Evolutionary conservation across 2,329 filamentous ascomycete genomes (phyloP), one percentile per base, ranked within the genome.

Genomic region (Ascosphaera apis): DNA sequence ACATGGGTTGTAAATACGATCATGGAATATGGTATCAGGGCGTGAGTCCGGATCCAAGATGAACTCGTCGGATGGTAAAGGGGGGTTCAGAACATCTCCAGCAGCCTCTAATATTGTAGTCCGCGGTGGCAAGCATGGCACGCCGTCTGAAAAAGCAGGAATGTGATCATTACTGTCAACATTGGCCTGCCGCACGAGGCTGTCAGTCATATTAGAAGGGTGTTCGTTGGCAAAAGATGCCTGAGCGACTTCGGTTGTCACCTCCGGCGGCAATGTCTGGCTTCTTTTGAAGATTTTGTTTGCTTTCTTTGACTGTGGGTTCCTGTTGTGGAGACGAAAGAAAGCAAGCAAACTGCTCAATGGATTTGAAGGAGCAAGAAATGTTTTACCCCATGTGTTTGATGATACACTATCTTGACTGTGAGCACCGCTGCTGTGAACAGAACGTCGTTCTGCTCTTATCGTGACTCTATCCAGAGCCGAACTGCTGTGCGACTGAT

Each of bases 51-150:
- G 86, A 45, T 95, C 78, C 36, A 84, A 68, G 27, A 98, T 63
- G 53, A 82, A 98, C 32, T 83, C 75, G 2, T 70, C 63, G 0
- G 78, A 68, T 12, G 88, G 86, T 23, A 95, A 58, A 34, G 83
- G 86, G 3, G 88, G 88, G 51, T 86, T 91, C 30, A 98, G 67
- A 2, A 98, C 60, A 53, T 98, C 86, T 8, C 83, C 81, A 0
- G 88, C 88, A 3, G 86, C 84, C 57, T 98, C 88, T 40, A 98
- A 91, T 42, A 98, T 78, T 0, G 81, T 91, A 1, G 88, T 95
- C 46, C 72, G 77, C 0, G 88, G 88, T 3, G 88, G 88, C 4
- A 33, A 17, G 13, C 13, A 33, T 4, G 31, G 31, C 7, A 15
- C n/a, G 31, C 31, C 15, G 5, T 33, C 31, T 21, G 15, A 21